Conservation (phyloP, 495 filamentous ascomycete genomes). For the Oidiodendron maius region DNA sequence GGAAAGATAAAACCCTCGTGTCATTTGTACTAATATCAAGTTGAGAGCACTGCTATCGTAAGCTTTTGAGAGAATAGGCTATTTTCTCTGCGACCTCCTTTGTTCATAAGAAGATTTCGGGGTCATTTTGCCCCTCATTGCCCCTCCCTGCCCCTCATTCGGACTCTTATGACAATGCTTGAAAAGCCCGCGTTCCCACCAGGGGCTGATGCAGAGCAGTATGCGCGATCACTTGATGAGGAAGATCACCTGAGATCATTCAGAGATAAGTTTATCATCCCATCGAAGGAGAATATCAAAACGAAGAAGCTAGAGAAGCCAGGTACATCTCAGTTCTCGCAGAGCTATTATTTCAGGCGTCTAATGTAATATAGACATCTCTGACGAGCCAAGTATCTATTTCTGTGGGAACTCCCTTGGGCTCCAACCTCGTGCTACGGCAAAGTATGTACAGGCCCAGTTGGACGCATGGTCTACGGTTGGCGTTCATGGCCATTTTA, state of each 20-base stretch:
- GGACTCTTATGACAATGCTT: no score
- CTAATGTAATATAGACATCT: no score
- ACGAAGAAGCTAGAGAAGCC: conserved; percentile 48
- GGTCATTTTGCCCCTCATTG: no score
- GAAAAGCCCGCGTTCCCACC: no score
- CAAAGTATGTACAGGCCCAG: conserved; percentile 67
- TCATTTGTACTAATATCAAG: no score
- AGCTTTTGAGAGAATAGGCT: no score
- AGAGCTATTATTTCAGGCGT: not conserved
- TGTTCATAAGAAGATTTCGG: no score
- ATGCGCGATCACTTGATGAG: conserved; percentile 61
- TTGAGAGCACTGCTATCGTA: no score
- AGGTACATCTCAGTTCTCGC: conserved; percentile 6
- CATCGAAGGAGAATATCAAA: conserved; percentile 70
- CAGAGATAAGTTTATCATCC: conserved; percentile 77
- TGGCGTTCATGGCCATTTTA: conserved; percentile 92
- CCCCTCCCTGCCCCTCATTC: no score
- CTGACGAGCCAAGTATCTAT: conserved; percentile 57
- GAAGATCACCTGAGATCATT: conserved; percentile 63
- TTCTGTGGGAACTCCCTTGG: conserved; percentile 97
- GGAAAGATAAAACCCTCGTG: no score
- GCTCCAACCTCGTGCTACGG: conserved; percentile 72
- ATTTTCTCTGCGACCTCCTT: no score
- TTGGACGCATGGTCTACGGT: conserved; percentile 85
- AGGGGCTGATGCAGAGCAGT: no score